A percentile compares a stretch with the other conserved stretches of the same genome.
These are phyloP conservation scores for Neurospora sp. DNA, from an alignment of 2,329 filamentous ascomycete species.

Conservation along the genomic window DNA sequence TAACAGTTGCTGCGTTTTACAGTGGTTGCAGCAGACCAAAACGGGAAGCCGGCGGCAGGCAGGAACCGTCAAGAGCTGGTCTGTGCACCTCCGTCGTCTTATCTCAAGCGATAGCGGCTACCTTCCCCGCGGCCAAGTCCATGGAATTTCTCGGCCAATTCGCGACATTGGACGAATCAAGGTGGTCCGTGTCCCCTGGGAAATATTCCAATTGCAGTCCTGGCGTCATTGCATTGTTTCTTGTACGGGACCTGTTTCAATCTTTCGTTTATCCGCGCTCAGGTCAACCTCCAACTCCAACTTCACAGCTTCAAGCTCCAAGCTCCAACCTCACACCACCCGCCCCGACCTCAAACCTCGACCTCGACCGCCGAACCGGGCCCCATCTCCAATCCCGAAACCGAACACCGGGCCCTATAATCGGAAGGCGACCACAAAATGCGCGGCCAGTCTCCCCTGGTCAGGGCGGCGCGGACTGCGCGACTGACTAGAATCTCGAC, in stretches of 20 bases:
- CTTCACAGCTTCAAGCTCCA: not conserved
- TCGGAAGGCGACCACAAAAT: slow-evolving; percentile 19
- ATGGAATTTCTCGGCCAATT: slow-evolving; percentile 11
- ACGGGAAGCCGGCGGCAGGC: not conserved
- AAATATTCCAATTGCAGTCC: not conserved
- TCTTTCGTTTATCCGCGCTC: not conserved
- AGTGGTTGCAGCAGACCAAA: not conserved
- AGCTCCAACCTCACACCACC: not conserved
- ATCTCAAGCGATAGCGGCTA: not conserved
- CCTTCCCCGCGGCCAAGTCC: slow-evolving; percentile 1
- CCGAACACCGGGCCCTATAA: not conserved
- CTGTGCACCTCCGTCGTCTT: not conserved
- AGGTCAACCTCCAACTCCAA: not conserved
- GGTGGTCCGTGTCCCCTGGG: not conserved
- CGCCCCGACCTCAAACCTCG: not conserved
- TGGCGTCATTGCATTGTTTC: not conserved
- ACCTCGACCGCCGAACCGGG: not conserved
- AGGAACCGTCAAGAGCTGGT: not conserved
- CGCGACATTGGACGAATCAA: not conserved
- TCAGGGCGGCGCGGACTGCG: slow-evolving; percentile 25
- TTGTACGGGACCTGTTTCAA: not conserved
- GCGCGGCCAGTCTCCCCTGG: slow-evolving; percentile 32
- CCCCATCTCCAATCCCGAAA: not conserved
- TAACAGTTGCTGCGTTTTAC: not conserved
- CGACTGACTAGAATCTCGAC: slow-evolving; percentile 10